phyloP scores from a whole-genome alignment of 2,329 filamentous ascomycete species.

The Aspergillus phoenicis region DNA sequence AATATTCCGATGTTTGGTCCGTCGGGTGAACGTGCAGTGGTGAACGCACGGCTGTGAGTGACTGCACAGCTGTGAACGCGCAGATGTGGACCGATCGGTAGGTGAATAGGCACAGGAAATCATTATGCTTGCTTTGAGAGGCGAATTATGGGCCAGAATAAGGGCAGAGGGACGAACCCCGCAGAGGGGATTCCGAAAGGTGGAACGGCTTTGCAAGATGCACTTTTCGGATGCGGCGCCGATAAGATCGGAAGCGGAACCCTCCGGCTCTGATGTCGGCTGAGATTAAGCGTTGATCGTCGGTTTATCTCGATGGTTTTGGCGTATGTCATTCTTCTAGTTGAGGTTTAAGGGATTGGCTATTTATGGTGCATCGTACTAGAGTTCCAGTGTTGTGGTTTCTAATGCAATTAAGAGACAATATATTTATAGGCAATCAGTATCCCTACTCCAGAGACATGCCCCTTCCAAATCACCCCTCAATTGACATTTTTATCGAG shows the following conservation, averaged over 20 bases:
- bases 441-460: no score
- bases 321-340: background rate
- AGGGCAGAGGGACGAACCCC: background rate
- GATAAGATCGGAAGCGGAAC: constrained; percentile 25
- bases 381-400: background rate
- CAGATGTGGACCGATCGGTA: constrained; percentile 13
- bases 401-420: background rate
- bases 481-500: background rate
- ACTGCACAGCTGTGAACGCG: background rate
- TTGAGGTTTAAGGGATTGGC: background rate
- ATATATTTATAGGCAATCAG: background rate
- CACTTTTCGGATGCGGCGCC: constrained; percentile 19
- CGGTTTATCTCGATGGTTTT: background rate
- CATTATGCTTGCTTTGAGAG: background rate
- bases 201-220: constrained; percentile 1
- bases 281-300: background rate
- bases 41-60: background rate
- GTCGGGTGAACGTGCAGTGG: constrained; percentile 19
- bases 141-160: constrained; percentile 7
- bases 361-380: background rate
- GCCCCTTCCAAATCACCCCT: no score
- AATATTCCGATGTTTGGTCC: constrained; percentile 19
- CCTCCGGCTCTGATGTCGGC: background rate
- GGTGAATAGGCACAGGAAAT: background rate
- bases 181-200: background rate